Evolutionary conservation across 306 rosid species (phyloP), one percentile per base, ranked within the genome.

Genomic region (Vigna mungo): DNA sequence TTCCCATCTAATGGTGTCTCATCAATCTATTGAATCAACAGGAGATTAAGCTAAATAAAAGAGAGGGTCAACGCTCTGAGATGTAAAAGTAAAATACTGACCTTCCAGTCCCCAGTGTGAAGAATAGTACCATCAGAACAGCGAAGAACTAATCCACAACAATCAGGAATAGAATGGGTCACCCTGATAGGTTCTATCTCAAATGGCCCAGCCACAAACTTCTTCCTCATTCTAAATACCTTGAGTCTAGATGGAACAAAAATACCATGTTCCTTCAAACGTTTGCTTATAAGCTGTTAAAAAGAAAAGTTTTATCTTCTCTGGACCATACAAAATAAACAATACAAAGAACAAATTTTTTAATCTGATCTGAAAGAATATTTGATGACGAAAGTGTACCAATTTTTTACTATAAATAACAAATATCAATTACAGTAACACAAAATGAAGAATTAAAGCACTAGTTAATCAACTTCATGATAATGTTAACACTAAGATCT

Each of bases 21-120:
- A 61, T 61, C 68, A 61, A 61, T 61, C 68, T 61, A 34, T 30
- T 61, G 68, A 34, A 61, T 61, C 14, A 34, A 61, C 46, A 61
- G 21, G 68, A 61, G 44, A 61, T 61, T 61, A 61, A 61, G 68
- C 46, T 34, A 61, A 61, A 61, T 61, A 43, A 61, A 14, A 61
- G 3, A 12, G 46, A 61, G 23, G 68, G 46, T 16, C 68, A 34
- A 61, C 8, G 68, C 46, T 61, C 46, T 16, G 46, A 61, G 44
- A 32, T 16, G 16, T 16, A 61, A 34, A 61, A 15, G 46, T 32
- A 61, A 32, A 61, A 61, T 16, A 32, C 68, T 61, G 44, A 61
- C 68, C 68, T 61, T 61, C 68, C 68, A 61, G 68, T 61, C 68
- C 46, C 68, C 68, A 32, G 68, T 61, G 46, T 61, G 68, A 61